A percentile compares a stretch with the other conserved stretches of the same genome.
Conservation (phyloP, 1,284 basidiomycete genomes). For the Ustilago esculenta region DNA sequence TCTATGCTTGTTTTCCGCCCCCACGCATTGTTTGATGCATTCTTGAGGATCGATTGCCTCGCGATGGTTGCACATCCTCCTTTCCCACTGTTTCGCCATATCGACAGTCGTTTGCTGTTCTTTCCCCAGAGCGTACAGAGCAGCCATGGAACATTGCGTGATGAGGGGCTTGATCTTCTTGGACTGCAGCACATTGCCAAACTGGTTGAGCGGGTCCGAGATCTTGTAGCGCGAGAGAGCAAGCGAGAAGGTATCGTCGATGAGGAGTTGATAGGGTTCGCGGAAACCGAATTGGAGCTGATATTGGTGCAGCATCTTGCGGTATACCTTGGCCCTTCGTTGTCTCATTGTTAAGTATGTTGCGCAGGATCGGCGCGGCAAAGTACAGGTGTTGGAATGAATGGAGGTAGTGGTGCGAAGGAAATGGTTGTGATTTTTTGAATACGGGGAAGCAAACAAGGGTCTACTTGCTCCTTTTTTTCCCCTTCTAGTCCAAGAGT, state of each 20-base stretch:
- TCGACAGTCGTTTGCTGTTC: constrained; percentile 71
- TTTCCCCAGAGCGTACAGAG: constrained; percentile 57
- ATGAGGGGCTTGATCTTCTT: constrained; percentile 63
- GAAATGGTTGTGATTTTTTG: not conserved
- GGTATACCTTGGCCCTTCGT: constrained; percentile 62
- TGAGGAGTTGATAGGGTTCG: constrained; percentile 62
- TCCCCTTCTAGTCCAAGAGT: not conserved
- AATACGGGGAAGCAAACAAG: no score
- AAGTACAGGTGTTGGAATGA: not conserved
- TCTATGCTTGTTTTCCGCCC: constrained; percentile 59
- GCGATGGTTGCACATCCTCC: constrained; percentile 91
- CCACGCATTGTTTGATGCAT: constrained; percentile 74
- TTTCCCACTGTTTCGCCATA: constrained; percentile 89
- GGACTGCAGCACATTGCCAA: constrained; percentile 49
- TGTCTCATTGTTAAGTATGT: no score
- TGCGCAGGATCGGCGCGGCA: no score
- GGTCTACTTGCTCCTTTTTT: constrained; percentile 2
- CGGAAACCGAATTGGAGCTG: constrained; percentile 62
- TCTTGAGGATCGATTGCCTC: constrained; percentile 81
- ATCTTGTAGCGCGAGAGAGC: constrained; percentile 55
- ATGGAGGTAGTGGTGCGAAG: not conserved
- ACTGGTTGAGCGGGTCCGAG: constrained; percentile 41
- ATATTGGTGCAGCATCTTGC: constrained; percentile 62
- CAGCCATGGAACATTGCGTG: constrained; percentile 65
- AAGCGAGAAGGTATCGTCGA: constrained; percentile 60